Evolutionary conservation across 768 basidiomycete genomes (phyloP), one percentile per base, ranked within the genome.

Genomic region (Asterophora lycoperdoides): DNA sequence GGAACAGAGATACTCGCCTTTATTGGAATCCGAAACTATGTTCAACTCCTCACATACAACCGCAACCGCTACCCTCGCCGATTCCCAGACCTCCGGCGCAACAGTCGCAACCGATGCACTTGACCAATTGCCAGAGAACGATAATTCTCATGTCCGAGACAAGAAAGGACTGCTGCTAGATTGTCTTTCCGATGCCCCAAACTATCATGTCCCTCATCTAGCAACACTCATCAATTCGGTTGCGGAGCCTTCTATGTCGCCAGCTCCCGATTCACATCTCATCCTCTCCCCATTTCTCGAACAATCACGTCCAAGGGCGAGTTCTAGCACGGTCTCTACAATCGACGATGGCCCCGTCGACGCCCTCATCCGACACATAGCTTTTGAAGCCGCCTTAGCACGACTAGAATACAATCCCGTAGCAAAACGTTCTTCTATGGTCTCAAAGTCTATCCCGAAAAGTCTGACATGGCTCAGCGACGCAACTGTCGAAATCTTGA

Each of bases 401-500:
- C 26, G 47, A 15, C 34, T 54, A 14, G 55, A 58, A 48, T 42
- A 38, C 17, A 48, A 42, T 14, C 56, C 55, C 11, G 54, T 44
- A 26, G 10, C 8, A 38, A 18, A 20, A 34, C 15, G 18, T 19
- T 18, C 18, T 29, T 8, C 19, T 29, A 11, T 1, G 29, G 33
- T 32, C 40, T 29, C 34, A 30, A 28, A 44, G 46, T 30, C 34
- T 5, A 46, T 53, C 32, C 56, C 55, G 32, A 35, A 18, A 13
- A 47, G 71, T 34, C 62, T 80, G 2, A 58, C 64, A 3, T 86
- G 84, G 82, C 71, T 87, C 9, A 71, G 74, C 53, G 69, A 72
- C 34, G 68, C 73, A 23, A 66, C 65, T 34, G 63, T 91, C 26
- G 79, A 86, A 48, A 67, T 92, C 29, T 76, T 81, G 63, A 83